These are phyloP conservation scores for Chlorella sp. DNA, from an alignment of 139 green algal species.

Conservation along the genomic window DNA sequence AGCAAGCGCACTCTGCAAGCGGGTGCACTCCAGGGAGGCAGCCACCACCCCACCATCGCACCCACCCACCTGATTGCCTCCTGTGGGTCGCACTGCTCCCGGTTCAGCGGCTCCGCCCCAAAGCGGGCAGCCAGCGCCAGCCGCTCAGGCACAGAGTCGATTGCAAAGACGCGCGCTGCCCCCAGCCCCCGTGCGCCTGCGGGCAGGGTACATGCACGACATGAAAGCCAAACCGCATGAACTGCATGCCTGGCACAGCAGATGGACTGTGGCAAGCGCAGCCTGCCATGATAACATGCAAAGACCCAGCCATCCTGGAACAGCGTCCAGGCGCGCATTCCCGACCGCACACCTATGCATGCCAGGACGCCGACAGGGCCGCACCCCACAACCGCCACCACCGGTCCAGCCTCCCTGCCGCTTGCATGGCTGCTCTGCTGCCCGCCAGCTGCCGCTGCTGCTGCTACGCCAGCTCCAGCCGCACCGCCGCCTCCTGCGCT, in stretches of 20 bases:
- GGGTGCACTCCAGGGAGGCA: too few species aligned
- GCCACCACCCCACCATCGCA: too few species aligned
- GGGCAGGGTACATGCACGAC: too few species aligned
- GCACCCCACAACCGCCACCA: constrained; percentile 74
- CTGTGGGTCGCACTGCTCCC: constrained; percentile 5
- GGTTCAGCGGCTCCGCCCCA: constrained; percentile 51
- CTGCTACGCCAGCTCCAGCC: neutral
- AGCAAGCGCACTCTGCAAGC: too few species aligned
- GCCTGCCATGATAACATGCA: too few species aligned
- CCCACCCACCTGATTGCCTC: constrained; percentile 7
- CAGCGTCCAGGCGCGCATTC: too few species aligned
- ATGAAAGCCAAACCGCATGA: too few species aligned
- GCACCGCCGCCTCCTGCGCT: neutral
- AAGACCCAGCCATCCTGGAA: too few species aligned
- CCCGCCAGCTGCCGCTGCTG: neutral
- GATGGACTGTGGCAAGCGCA: too few species aligned
- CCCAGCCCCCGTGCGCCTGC: constrained; percentile 9
- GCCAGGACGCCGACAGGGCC: constrained; percentile 78
- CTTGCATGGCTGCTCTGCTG: neutral
- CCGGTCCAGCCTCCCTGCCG: constrained; percentile 3
- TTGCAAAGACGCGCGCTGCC: constrained; percentile 51
- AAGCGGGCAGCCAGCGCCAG: constrained; percentile 59
- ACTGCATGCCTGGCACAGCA: too few species aligned
- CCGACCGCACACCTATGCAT: constrained; percentile 52
- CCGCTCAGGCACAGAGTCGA: constrained; percentile 69